Percentiles rank a stretch among this genome's conserved stretches.
Evolutionary conservation across 2,329 filamentous ascomycete genomes (phyloP).

Genomic region (Triangularia verruculosa): DNA sequence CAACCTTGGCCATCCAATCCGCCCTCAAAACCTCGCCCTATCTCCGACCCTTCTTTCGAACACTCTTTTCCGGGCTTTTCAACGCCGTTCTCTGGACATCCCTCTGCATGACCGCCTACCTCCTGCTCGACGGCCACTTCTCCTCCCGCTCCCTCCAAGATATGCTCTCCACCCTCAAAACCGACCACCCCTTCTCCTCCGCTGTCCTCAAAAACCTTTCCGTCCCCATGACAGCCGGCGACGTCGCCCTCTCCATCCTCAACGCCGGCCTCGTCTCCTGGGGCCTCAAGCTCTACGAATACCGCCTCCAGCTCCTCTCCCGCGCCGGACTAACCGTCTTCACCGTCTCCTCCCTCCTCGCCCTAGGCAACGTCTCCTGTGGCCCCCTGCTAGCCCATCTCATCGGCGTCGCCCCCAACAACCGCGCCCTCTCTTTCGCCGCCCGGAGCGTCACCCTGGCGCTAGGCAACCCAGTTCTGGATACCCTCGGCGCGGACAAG

Average conservation of each 20-base stretch:
- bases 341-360: constrained; percentile 36
- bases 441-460: constrained; percentile 51
- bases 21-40: constrained; percentile 31
- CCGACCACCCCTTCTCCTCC: constrained; percentile 32
- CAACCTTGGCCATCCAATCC: constrained; percentile 39
- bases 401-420: constrained; percentile 35
- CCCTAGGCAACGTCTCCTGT: constrained; percentile 42
- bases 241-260: constrained; percentile 47
- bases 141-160: constrained; percentile 20
- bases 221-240: constrained; percentile 41
- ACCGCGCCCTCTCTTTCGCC: constrained; percentile 44
- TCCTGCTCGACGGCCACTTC: constrained; percentile 37
- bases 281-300: constrained; percentile 54
- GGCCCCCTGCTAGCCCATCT: constrained; percentile 39
- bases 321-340: constrained; percentile 40
- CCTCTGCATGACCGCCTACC: constrained; percentile 44
- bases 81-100: constrained; percentile 50
- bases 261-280: constrained; percentile 51
- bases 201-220: constrained; percentile 22
- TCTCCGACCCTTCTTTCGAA: constrained; percentile 25
- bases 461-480: constrained; percentile 47
- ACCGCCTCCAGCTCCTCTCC: constrained; percentile 45
- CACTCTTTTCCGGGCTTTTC: constrained; percentile 39
- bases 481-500: constrained; percentile 43
- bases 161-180: constrained; percentile 31